These are phyloP conservation scores for Pugionium dolabratum DNA, from an alignment of 345 rosid species.

Conservation along the genomic window DNA sequence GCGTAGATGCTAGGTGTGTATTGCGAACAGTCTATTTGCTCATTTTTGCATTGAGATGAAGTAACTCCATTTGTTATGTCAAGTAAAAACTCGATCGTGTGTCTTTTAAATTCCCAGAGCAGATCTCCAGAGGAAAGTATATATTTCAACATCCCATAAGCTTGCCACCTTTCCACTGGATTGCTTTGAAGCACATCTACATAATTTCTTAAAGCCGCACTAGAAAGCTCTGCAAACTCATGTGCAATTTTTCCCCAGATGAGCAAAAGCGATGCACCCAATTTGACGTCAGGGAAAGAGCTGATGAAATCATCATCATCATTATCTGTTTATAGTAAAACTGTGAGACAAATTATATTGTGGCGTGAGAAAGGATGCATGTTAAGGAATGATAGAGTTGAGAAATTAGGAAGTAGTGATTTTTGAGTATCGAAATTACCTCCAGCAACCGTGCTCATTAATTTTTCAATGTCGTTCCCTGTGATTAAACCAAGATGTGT, in stretches of 20 bases:
- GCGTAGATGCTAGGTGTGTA: constrained; percentile 63
- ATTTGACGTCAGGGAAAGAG: constrained; percentile 53
- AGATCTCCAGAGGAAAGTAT: constrained; percentile 55
- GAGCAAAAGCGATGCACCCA: constrained; percentile 84
- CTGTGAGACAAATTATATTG: constrained; percentile 3
- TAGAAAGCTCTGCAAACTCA: constrained; percentile 52
- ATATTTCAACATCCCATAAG: constrained; percentile 71
- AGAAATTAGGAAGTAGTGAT: constrained; percentile 17
- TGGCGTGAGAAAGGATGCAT: constrained; percentile 10
- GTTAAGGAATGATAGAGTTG: constrained; percentile 17
- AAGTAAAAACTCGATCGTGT: constrained; percentile 66
- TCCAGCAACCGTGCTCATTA: constrained; percentile 44
- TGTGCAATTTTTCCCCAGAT: constrained; percentile 51
- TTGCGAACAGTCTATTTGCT: constrained; percentile 50
- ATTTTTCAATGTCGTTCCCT: constrained; percentile 55
- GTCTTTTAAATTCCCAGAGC: constrained; percentile 69
- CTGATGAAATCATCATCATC: constrained; percentile 54
- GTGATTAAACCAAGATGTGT: constrained; percentile 68
- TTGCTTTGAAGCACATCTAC: constrained; percentile 56
- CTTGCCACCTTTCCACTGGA: constrained; percentile 73
- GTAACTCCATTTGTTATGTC: constrained; percentile 51
- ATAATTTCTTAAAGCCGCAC: constrained; percentile 46
- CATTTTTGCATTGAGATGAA: constrained; percentile 41
- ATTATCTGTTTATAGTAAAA: constrained; percentile 44
- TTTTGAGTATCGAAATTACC: constrained; percentile 44